Evolutionary conservation across 2,329 filamentous ascomycete species (phyloP), one percentile per base, ranked within the genome.

Genomic region (Domatiomyces globalis): DNA sequence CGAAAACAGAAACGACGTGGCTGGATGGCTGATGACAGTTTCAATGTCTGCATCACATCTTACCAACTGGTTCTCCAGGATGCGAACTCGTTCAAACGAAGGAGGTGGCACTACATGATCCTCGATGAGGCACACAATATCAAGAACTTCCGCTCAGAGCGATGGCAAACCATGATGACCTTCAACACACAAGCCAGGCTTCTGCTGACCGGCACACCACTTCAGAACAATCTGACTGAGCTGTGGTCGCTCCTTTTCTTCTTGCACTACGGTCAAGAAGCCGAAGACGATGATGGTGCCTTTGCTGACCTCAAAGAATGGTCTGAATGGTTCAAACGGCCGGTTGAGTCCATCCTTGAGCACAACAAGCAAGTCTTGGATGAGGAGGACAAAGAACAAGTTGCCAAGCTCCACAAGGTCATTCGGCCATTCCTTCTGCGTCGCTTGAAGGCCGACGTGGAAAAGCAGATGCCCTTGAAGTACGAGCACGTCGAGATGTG

Each of bases 71-170:
- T 96, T 5, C 76, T 96, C 15, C 87, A 95, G 64, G 94, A 98
- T 63, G 84, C 92, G 57, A 84, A 90, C 60, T 87, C 94, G 0
- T 94, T 98, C 71, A 92, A 94, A 65, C 81, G 89, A 56, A 81
- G 90, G 33, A 79, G 81, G 49, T 98, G 94, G 94, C 89, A 96
- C 64, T 98, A 96, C 67, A 87, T 98, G 79, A 89, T 98, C 57
- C 78, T 98, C 1, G 92, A 98, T 61, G 92, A 98, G 70, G 92
- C 94, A 0, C 92, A 98, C 72, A 96, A 98, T 69, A 98, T 98
- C 75, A 96, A 98, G 65, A 98, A 98, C 68, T 98, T 96, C 74
- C 89, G 94, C 63, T 95, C 90, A 1, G 89, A 95, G 66, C 77
- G 90, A 57, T 98, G 92, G 89, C 92, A 96, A 66, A 90, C 88